Evolutionary conservation across 768 basidiomycete species (phyloP).

Genomic region (Boletus pseudopeckii): DNA sequence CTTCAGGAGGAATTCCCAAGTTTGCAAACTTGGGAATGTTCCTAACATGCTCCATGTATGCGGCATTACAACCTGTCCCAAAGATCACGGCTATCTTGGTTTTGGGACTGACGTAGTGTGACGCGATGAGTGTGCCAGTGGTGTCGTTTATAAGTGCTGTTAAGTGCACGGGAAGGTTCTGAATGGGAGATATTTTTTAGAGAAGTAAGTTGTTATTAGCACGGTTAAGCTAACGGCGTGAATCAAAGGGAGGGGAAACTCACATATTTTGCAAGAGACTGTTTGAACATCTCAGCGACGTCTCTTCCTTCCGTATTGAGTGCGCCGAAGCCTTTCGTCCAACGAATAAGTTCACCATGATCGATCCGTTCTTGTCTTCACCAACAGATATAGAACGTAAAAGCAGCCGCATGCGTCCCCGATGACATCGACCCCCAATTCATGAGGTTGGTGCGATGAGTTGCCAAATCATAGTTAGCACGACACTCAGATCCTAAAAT

Average conservation of each 20-base stretch:
- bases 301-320: conserved; percentile 88
- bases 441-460: neutral
- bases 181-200: neutral
- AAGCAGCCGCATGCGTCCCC: neutral
- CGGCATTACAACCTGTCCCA: conserved; percentile 97
- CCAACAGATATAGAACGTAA: neutral
- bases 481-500: neutral
- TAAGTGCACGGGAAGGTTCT: conserved; percentile 82
- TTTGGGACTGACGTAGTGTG: conserved; percentile 86
- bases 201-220: neutral
- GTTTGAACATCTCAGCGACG: conserved; percentile 89
- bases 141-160: conserved; percentile 96
- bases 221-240: neutral
- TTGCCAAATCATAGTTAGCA: neutral
- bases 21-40: conserved; percentile 82
- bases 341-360: conserved; percentile 90
- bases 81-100: conserved; percentile 97
- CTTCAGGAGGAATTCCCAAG: conserved; percentile 61
- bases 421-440: neutral
- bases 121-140: conserved; percentile 95
- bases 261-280: conserved; percentile 75
- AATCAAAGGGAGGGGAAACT: conserved; percentile 27
- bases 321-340: conserved; percentile 99
- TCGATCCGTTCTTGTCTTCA: conserved; percentile 89
- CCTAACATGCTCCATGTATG: conserved; percentile 89